Conservation (phyloP, 2,329 filamentous ascomycete species). For the Beauveria australis region DNA sequence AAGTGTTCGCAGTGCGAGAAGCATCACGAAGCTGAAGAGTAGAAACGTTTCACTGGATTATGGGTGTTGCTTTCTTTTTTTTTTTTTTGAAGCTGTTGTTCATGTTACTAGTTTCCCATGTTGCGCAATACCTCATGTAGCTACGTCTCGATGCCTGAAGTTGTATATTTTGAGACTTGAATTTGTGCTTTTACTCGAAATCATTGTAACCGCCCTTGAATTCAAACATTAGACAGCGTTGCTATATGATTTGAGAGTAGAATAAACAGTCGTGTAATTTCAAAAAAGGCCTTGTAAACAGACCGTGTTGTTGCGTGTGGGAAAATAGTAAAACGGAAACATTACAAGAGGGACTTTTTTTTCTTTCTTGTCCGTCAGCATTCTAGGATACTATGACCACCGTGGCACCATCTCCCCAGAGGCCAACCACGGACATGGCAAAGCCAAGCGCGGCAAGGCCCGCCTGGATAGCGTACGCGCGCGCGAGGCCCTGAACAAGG, state of each 20-base stretch:
- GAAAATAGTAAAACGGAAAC: neutral
- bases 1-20: neutral
- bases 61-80: neutral
- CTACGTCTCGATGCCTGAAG: neutral
- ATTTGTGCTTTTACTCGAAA: neutral
- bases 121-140: neutral
- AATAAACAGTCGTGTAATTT: neutral
- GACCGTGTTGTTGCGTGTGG: neutral
- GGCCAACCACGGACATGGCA: slow-evolving; percentile 52
- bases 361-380: neutral
- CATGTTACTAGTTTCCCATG: neutral
- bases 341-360: neutral
- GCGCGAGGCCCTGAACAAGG: slow-evolving; percentile 47
- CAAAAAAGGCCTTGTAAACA: neutral
- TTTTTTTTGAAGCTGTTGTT: neutral
- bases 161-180: neutral
- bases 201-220: neutral
- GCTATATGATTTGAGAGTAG: slow-evolving; percentile 2
- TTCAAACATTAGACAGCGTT: neutral
- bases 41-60: neutral
- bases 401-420: slow-evolving; percentile 55
- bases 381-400: slow-evolving; percentile 26
- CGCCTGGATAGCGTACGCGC: slow-evolving; percentile 46
- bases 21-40: neutral
- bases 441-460: slow-evolving; percentile 49